Evolutionary conservation across 495 filamentous ascomycete species (phyloP).

Genomic region (Daldinia decipiens): DNA sequence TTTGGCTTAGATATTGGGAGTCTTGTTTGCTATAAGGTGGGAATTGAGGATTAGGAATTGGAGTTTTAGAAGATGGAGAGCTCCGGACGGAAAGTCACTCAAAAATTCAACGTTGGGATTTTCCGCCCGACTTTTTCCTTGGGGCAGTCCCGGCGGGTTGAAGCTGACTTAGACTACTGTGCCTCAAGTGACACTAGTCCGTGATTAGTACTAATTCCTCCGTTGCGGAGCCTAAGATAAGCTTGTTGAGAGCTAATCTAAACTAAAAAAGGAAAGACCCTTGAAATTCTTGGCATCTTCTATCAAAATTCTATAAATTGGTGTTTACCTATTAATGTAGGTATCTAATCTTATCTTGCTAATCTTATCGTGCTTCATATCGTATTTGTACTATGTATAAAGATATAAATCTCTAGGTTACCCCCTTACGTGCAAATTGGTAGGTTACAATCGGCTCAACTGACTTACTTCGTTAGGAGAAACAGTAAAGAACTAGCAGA

Average conservation of each 20-base stretch:
- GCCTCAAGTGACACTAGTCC: constrained; percentile 25
- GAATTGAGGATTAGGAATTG: constrained; percentile 5
- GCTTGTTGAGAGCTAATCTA: constrained; percentile 35
- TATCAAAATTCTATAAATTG: constrained; percentile 2
- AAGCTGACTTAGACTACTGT: constrained; percentile 36
- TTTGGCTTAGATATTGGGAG: constrained; percentile 7
- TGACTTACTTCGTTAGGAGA: too few relatives aligned
- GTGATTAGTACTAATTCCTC: constrained; percentile 28
- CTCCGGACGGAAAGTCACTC: constrained; percentile 44
- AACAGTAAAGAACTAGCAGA: too few relatives aligned
- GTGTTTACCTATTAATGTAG: background rate
- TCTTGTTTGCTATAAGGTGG: constrained; percentile 10
- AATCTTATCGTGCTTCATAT: too few relatives aligned
- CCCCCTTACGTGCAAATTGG: too few relatives aligned
- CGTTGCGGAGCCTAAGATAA: constrained; percentile 28
- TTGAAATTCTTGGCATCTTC: constrained; percentile 3
- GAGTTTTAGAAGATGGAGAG: constrained; percentile 37
- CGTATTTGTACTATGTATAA: too few relatives aligned
- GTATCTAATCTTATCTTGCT: background rate
- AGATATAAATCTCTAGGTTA: too few relatives aligned
- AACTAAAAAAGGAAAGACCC: constrained; percentile 20
- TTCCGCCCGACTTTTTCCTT: constrained; percentile 46
- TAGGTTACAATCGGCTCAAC: too few relatives aligned
- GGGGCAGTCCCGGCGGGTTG: constrained; percentile 23
- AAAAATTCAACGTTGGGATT: constrained; percentile 47